A percentile compares a stretch with the other conserved stretches of the same genome.
Evolutionary conservation across 495 filamentous ascomycete species (phyloP).

Genomic region (Aspergillus nanangensis): DNA sequence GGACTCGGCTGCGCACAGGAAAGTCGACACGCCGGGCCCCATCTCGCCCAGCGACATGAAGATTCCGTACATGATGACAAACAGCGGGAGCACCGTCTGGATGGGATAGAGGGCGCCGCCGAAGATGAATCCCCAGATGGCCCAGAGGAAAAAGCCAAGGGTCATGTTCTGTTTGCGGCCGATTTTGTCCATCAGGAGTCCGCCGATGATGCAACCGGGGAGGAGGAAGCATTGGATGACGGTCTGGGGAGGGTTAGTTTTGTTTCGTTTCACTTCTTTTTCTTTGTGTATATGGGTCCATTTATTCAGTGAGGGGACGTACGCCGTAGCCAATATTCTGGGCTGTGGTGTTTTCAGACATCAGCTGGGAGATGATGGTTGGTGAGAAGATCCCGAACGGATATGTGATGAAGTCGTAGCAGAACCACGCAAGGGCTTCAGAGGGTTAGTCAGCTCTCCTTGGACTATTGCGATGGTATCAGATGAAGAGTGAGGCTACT

Average conservation of each 20-base stretch:
- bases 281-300: too few relatives aligned
- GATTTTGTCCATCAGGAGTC: conserved; percentile 43
- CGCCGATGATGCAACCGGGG: conserved; percentile 44
- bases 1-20: conserved; percentile 40
- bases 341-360: conserved; percentile 33
- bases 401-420: conserved; percentile 40
- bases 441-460: neutral
- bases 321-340: conserved; percentile 42
- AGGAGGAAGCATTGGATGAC: conserved; percentile 48
- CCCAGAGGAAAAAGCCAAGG: conserved; percentile 37
- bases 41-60: conserved; percentile 44
- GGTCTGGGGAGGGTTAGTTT: conserved; percentile 16
- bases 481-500: too few relatives aligned
- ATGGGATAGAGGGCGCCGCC: conserved; percentile 40
- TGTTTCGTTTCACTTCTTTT: too few relatives aligned
- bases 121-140: conserved; percentile 42
- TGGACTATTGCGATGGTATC: too few relatives aligned
- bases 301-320: neutral
- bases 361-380: conserved; percentile 30
- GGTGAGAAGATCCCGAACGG: conserved; percentile 38
- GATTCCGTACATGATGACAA: conserved; percentile 49
- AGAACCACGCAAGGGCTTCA: conserved; percentile 35
- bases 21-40: conserved; percentile 44
- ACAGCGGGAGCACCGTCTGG: conserved; percentile 41
- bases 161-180: conserved; percentile 44